phyloP scores from a whole-genome alignment of 2,329 filamentous ascomycete species.

The Hymenoscyphus scutula region DNA sequence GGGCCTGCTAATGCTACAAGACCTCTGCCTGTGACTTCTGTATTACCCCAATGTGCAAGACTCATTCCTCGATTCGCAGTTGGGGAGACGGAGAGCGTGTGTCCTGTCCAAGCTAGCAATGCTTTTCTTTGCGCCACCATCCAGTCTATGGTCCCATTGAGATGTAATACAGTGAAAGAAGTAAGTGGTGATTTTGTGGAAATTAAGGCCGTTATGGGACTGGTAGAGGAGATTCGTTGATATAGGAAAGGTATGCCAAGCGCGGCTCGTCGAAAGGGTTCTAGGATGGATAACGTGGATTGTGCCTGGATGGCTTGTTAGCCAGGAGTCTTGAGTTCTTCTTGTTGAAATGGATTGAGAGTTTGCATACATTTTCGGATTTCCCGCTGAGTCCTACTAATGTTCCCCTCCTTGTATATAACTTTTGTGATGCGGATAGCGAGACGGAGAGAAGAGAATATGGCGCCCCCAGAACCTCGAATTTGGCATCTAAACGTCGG shows the following conservation, averaged over 20 bases:
- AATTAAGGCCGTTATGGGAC: conserved; percentile 83
- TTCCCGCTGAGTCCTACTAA: conserved; percentile 88
- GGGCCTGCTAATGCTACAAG: conserved; percentile 80
- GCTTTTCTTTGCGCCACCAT: conserved; percentile 84
- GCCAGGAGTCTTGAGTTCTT: conserved; percentile 12
- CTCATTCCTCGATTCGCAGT: conserved; percentile 72
- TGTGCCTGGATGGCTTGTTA: conserved; percentile 61
- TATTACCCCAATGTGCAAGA: conserved; percentile 87
- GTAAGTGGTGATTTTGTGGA: conserved; percentile 83
- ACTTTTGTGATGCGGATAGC: conserved; percentile 86
- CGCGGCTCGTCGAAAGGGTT: conserved; percentile 74
- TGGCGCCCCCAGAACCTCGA: conserved; percentile 88
- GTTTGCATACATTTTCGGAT: conserved; percentile 71
- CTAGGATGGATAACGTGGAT: conserved; percentile 83
- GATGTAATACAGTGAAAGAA: conserved; percentile 80
- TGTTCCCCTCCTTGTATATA: conserved; percentile 90
- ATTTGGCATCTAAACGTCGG: conserved; percentile 71
- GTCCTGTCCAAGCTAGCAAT: conserved; percentile 93
- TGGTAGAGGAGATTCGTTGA: conserved; percentile 83
- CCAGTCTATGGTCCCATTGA: conserved; percentile 95
- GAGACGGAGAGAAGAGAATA: conserved; percentile 93
- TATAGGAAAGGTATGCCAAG: conserved; percentile 94
- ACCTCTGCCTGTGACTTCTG: conserved; percentile 82
- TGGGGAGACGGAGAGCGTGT: conserved; percentile 74
- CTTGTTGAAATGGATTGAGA: background rate